Evolutionary conservation across 176 grass and related monocot species (phyloP).

Genomic region (Avena sativa): DNA sequence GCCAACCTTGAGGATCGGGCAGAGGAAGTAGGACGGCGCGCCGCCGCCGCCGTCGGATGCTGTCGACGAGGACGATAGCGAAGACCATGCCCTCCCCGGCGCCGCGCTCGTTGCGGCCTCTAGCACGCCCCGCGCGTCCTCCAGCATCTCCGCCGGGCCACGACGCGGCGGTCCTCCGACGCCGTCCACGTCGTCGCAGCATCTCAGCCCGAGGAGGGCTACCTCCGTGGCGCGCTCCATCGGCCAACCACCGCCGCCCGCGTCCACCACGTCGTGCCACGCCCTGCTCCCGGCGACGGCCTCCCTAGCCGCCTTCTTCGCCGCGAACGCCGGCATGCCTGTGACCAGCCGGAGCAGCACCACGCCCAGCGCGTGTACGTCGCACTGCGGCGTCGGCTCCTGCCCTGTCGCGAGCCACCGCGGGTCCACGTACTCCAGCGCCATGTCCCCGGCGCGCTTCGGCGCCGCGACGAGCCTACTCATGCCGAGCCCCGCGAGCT

Average conservation of each 20-base stretch:
- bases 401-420: constrained; percentile 47
- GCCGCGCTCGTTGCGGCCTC: constrained; percentile 40
- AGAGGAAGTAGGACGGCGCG: constrained; percentile 62
- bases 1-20: constrained; percentile 54
- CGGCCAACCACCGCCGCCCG: constrained; percentile 54
- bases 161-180: not conserved
- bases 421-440: constrained; percentile 49
- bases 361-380: constrained; percentile 67
- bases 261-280: constrained; percentile 55
- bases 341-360: constrained; percentile 60
- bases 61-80: constrained; percentile 13
- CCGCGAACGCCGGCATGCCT: constrained; percentile 49
- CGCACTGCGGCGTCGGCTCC: constrained; percentile 48
- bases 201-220: constrained; percentile 49
- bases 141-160: constrained; percentile 12
- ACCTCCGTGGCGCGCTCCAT: constrained; percentile 49
- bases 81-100: constrained; percentile 35
- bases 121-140: constrained; percentile 48
- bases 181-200: constrained; percentile 35
- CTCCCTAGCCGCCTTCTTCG: constrained; percentile 53
- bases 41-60: not conserved
- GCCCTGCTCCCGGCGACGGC: constrained; percentile 10
- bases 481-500: constrained; percentile 53
- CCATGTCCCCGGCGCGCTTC: not conserved
- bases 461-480: not conserved